Evolutionary conservation across 495 filamentous ascomycete genomes (phyloP), one percentile per base, ranked within the genome.

Genomic region (Hypoxylon perforatum): DNA sequence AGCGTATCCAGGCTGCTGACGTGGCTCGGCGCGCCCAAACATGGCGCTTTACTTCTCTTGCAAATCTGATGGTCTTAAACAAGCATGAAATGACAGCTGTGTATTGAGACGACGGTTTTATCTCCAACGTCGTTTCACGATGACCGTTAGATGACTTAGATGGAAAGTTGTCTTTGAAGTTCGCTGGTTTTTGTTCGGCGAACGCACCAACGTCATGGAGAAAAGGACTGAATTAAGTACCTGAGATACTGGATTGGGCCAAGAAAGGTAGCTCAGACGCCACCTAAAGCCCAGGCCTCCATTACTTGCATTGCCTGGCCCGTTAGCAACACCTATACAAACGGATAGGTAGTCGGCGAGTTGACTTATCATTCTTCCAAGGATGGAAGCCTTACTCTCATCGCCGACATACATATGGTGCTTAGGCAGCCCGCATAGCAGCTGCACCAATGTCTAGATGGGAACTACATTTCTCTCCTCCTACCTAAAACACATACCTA

Each of bases 1-100:
- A 8, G 82, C 81, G 8, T 72, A 72, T 15, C 78, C 78, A 9
- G 79, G 78, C 55, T 77, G 73, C 69, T 81, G 79, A 60, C 79
- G 68, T 49, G 78, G 71, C 46, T 77, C 66, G 33, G 66, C 57
- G 46, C 66, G 61, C 57, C 57, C 66, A 57, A 65, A 69, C 66
- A 69, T 69, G 42, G 51, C 52, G 61, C n/a, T 56, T 41, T 36
- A 47, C 51, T 49, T 54, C 42, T 21, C 11, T 69, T 17, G 44
- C 42, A 59, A 35, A 22, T 22, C 48, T 61, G 5, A 17, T 6
- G 23, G 35, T 25, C 25, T 63, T 35, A 48, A 63, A 48, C 3
- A 55, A 58, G 33, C n/a, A 35, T 39, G 39, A 49, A 25, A 18
- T 23, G 12, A 61, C 23, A 18, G 41, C 18, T 18, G 48, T 19